These are phyloP conservation scores for Carex littledalei DNA, from an alignment of 176 grass and related monocot species.

Conservation along the genomic window DNA sequence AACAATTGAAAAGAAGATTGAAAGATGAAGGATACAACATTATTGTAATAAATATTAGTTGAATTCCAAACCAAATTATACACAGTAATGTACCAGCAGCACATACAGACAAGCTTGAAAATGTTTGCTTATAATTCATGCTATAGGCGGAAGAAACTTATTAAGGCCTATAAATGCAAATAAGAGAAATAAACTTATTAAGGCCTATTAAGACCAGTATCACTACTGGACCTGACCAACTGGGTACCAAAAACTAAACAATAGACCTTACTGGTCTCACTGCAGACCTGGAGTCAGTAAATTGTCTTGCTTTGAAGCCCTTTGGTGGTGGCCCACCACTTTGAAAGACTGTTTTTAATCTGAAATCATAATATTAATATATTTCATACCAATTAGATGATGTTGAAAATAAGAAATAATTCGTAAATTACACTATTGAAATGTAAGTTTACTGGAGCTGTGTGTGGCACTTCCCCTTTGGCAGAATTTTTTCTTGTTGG, in stretches of 20 bases:
- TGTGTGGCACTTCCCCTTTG: constrained; percentile 46
- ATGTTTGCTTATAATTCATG: too few species aligned
- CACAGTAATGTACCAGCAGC: too few species aligned
- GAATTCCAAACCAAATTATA: too few species aligned
- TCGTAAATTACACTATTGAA: background rate
- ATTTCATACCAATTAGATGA: background rate
- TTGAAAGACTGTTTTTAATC: constrained; percentile 72
- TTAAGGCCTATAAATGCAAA: background rate
- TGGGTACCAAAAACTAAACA: background rate
- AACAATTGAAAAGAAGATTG: constrained; percentile 13
- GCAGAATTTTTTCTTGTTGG: constrained; percentile 47
- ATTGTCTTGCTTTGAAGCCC: constrained; percentile 49
- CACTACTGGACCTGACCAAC: background rate
- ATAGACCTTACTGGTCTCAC: constrained; percentile 54
- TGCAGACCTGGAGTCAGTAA: constrained; percentile 69
- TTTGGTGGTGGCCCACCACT: constrained; percentile 42
- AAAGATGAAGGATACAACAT: background rate
- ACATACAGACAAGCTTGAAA: too few species aligned
- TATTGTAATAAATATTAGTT: too few species aligned
- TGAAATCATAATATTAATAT: constrained; percentile 25
- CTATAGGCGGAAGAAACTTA: too few species aligned
- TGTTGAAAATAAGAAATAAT: background rate
- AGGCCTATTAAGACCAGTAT: background rate
- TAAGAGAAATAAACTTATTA: constrained; percentile 21
- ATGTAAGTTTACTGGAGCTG: constrained; percentile 49